Evolutionary conservation across 2,329 filamentous ascomycete species (phyloP), one percentile per base, ranked within the genome.

Genomic region (Alternaria brassicae): DNA sequence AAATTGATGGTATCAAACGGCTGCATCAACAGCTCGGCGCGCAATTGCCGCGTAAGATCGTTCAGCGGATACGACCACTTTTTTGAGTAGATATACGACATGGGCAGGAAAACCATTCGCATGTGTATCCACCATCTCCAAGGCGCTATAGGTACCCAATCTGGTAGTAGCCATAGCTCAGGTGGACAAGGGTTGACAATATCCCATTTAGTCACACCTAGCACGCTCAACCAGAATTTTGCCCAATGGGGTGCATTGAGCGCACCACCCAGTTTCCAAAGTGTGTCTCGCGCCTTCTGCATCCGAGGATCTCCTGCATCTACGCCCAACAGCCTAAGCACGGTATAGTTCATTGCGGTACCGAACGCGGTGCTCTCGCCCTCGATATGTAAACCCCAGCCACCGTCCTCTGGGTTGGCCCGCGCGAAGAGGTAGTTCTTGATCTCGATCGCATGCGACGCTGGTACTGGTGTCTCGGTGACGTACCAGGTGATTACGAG

Each of bases 61-160:
- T 91, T 94, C 67, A 91, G 84, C 15, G 92, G 90, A 65, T 90
- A 90, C 27, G 84, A 85, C 88, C 92, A 97, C 63, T 84, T 84
- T 81, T 90, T 92, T 0, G 93, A 96, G 82, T 91, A 97, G 40
- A 98, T 78, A 73, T 91, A 97, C 0, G 90, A 88, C 92, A 98
- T 97, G 5, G 93, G 90, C 48, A 97, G 77, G 72, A 94, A 97
- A n/a, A 99, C 93, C 78, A 91, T 88, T n/a, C 95, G 92, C 78
- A 97, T 97, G 71, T 99, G 95, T 71, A 98, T 91, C 94, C 93
- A 97, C 93, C 94, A 97, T 66, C 92, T 84, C 92, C 93, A 96
- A 0, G 94, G 94, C 5, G 92, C 88, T 72, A 97, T 85, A 1
- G 93, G 93, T 3, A 92, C 85, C 92, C 92, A 97, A 76, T 97